Percentiles rank a stretch among this genome's conserved stretches.
Evolutionary conservation across 495 filamentous ascomycete genomes (phyloP).

Genomic region (Talaromyces wortmannii): DNA sequence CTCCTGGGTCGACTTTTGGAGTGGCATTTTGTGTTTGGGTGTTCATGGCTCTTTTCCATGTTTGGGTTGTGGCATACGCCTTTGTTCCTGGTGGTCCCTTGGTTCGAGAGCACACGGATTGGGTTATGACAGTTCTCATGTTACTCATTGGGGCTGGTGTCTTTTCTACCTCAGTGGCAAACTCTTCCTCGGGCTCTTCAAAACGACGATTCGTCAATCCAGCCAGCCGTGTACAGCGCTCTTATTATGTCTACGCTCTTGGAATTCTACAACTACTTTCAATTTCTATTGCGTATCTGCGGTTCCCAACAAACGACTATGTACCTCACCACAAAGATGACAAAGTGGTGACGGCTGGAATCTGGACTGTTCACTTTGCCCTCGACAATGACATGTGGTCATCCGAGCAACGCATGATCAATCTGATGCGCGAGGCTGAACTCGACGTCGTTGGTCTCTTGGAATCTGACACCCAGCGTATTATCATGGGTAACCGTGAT

Average conservation of each 20-base stretch:
- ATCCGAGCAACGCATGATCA: conserved; percentile 87
- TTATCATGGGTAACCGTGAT: conserved; percentile 99
- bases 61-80: conserved; percentile 98
- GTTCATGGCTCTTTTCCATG: conserved; percentile 84
- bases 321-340: conserved; percentile 81
- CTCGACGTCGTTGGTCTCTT: conserved; percentile 91
- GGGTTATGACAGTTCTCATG: conserved; percentile 85
- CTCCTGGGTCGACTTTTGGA: conserved; percentile 73
- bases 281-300: conserved; percentile 75
- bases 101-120: conserved; percentile 91
- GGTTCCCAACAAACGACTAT: conserved; percentile 91
- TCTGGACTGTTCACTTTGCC: conserved; percentile 98
- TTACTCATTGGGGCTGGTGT: conserved; percentile 78
- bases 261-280: conserved; percentile 70
- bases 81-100: conserved; percentile 97
- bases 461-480: conserved; percentile 89
- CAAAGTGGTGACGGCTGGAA: conserved; percentile 83
- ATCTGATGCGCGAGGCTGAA: conserved; percentile 88
- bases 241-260: conserved; percentile 71
- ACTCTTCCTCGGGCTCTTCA: conserved; percentile 22
- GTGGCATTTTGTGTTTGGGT: conserved; percentile 86
- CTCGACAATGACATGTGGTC: conserved; percentile 99
- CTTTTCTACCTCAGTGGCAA: conserved; percentile 61
- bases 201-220: conserved; percentile 46
- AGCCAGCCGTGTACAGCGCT: conserved; percentile 46